Evolutionary conservation across 805 yeast genomes (phyloP), one percentile per base, ranked within the genome.

Genomic region (Kluyveromyces dobzhanskii): DNA sequence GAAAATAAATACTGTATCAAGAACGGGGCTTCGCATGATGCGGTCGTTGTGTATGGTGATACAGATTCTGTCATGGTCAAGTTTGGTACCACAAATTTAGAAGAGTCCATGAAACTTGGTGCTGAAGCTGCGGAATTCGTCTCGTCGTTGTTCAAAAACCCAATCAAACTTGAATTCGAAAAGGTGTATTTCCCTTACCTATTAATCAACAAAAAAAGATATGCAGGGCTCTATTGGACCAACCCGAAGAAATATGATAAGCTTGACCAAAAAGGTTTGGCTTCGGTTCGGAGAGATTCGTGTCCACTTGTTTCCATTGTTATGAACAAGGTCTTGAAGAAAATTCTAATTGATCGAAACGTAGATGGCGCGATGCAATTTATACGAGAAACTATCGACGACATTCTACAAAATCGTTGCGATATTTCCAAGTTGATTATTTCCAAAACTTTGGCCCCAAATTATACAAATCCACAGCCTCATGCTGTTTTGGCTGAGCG

Each of bases 31-130:
- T 70, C 74, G n/a, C 78, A 71, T 55, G 94, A 92, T 64, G 80
- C 97, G 0, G 75, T 81, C 48, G 98, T 92, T 44, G 81, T 92
- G 30, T 92, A 92, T 57, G 99, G 99, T 69, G 99, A 92, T 62
- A 92, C 99, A 0, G 99, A 92, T 72, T 94, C 98, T 7, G 99
- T 92, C 13, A 94, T 92, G 98, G 96, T 92, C 32, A 88, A 86
- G 56, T 92, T 92, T 66, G 99, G 99, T 2, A 76, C 78, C 24
- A 66, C 69, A 8, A 94, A 86, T 54, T 60, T 90, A 45, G 78
- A 70, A 40, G 82, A 82, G 23, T 85, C 95, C 48, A 94, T 92
- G 98, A 70, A 73, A 39, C 57, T 87, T 40, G 99, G 98, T 4
- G 83, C 87, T 51, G 95, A 90, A 53, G 98, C 97, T 0, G 99